Evolutionary conservation across 1,284 basidiomycete genomes (phyloP).

Genomic region (Peniophora sp.): DNA sequence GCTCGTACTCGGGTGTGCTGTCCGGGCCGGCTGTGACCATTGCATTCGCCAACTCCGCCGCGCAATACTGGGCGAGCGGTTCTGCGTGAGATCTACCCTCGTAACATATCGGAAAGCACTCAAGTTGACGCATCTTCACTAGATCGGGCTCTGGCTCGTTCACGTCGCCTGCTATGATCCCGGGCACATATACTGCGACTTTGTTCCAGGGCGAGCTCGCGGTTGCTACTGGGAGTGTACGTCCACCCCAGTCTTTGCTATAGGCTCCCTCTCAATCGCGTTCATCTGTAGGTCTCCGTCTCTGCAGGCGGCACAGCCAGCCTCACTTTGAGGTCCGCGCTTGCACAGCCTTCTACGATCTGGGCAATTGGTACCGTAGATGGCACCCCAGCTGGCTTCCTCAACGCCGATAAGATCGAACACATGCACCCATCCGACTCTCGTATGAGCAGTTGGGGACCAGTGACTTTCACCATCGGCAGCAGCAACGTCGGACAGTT

Average conservation of each 20-base stretch:
- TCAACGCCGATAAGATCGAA: constrained; percentile 41
- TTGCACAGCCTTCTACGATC: constrained; percentile 27
- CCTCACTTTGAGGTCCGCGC: constrained; percentile 22
- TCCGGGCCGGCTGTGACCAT: constrained; percentile 31
- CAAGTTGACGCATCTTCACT: not conserved
- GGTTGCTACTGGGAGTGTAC: constrained; percentile 28
- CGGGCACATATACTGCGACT: constrained; percentile 33
- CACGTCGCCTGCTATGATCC: constrained; percentile 37
- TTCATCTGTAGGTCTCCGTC: constrained; percentile 22
- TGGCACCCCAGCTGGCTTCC: constrained; percentile 36
- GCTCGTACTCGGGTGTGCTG: constrained; percentile 34
- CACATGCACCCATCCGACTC: constrained; percentile 42
- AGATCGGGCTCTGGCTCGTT: constrained; percentile 26
- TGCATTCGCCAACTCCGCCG: constrained; percentile 36
- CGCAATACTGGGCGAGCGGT: constrained; percentile 37
- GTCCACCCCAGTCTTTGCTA: not conserved
- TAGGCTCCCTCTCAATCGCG: too few species aligned
- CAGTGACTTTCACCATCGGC: constrained; percentile 34
- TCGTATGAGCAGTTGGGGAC: constrained; percentile 38
- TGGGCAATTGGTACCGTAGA: constrained; percentile 42
- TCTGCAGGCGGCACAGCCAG: constrained; percentile 29
- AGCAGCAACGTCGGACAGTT: constrained; percentile 28
- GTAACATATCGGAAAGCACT: too few species aligned
- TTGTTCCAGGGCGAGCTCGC: constrained; percentile 38
- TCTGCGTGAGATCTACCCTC: constrained; percentile 21